Evolutionary conservation across 345 rosid species (phyloP).

Genomic region (Corchorus capsularis): DNA sequence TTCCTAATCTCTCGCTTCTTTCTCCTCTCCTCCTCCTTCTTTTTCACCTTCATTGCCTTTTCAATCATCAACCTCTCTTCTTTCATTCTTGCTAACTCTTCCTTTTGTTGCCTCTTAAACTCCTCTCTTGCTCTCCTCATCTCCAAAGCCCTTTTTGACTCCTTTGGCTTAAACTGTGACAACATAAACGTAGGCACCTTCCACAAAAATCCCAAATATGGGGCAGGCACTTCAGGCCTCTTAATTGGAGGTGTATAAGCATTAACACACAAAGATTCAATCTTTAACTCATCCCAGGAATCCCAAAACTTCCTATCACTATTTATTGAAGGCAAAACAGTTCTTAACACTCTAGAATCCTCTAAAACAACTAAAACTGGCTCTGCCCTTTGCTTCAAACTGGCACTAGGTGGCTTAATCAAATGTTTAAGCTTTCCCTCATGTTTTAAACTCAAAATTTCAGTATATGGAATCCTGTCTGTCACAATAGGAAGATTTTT

Average conservation of each 20-base stretch:
- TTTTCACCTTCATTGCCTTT: conserved; percentile 50
- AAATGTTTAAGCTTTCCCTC: conserved; percentile 75
- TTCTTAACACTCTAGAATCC: conserved; percentile 76
- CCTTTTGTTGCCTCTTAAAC: conserved; percentile 63
- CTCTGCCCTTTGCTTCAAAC: conserved; percentile 51
- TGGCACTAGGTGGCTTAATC: conserved; percentile 59
- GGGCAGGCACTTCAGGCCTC: conserved; percentile 68
- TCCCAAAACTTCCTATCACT: conserved; percentile 85
- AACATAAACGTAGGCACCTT: conserved; percentile 61
- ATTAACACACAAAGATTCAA: conserved; percentile 70
- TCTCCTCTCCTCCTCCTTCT: conserved; percentile 66
- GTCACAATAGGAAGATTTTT: conserved; percentile 68
- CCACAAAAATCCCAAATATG: conserved; percentile 80
- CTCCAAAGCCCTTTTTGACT: conserved; percentile 63
- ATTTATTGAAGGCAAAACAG: conserved; percentile 71
- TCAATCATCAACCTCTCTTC: conserved; percentile 74
- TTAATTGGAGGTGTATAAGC: conserved; percentile 80
- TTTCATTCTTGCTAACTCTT: conserved; percentile 54
- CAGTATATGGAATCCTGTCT: conserved; percentile 72
- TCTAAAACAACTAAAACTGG: conserved; percentile 78
- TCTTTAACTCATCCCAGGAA: conserved; percentile 66
- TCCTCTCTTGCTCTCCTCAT: conserved; percentile 65
- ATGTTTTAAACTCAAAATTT: conserved; percentile 53
- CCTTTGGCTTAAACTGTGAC: conserved; percentile 57
- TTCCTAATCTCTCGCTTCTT: conserved; percentile 53